Conservation (phyloP, 179 eudicot species). For the Spergularia azorica region DNA sequence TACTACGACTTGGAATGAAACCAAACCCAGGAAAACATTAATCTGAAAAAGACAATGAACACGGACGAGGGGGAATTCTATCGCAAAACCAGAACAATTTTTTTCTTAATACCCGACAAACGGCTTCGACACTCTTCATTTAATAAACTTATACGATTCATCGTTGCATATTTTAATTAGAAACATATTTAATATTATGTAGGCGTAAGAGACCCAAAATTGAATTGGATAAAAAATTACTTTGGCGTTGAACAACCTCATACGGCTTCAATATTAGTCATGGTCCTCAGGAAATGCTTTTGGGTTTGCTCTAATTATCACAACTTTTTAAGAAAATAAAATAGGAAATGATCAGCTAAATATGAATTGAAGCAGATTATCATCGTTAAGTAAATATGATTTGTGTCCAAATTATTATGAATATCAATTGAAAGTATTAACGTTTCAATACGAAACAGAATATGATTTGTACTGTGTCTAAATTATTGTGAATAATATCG, state of each 20-base stretch:
- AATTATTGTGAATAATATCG: no score
- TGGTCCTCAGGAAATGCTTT: constrained; percentile 11
- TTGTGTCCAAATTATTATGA: no score
- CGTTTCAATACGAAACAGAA: no score
- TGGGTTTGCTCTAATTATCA: not conserved
- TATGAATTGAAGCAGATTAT: no score
- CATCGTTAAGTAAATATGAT: no score
- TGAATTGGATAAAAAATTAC: not conserved
- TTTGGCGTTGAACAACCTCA: constrained; percentile 6
- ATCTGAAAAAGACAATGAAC: constrained; percentile 32
- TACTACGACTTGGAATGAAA: not conserved
- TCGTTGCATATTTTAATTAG: not conserved
- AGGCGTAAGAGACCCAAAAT: not conserved
- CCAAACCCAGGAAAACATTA: constrained; percentile 17
- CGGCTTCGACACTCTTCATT: not conserved
- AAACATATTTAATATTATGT: not conserved
- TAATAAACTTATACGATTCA: not conserved
- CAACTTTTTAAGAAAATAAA: no score
- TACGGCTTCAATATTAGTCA: not conserved
- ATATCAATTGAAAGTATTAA: no score
- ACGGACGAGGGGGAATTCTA: constrained; percentile 19
- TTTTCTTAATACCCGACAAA: constrained; percentile 28
- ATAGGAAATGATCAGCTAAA: no score
- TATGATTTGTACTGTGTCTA: no score
- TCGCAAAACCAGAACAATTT: constrained; percentile 18